Base-by-base conservation (phyloP, 306 rosid genomes). In the Astragalus glycyphyllos region DNA sequence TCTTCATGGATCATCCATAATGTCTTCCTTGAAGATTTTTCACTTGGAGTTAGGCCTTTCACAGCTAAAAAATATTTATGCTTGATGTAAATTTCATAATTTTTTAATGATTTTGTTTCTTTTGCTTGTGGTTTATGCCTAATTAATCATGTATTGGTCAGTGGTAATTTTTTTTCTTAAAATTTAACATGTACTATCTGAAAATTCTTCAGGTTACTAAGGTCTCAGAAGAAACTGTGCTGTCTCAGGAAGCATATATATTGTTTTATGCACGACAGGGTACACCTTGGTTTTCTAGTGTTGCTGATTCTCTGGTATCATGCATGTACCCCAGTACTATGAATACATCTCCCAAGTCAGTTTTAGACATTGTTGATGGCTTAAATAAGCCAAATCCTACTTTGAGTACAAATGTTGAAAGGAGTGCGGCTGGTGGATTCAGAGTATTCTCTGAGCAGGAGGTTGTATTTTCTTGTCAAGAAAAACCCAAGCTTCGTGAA, bases 221-320 rank as follows among this genome's bases (percentile, higher is more conserved):
- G 71, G 90, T 91, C 8, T 54, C 17, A 0, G 88, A 55, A 62
- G 91, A 85, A 8, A 73, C 15, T 47, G 97, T 89, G 55, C 83
- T 83, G 61, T 87, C 97, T 65, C 88, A 84, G 65, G 83, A 86
- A 73, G 99, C 96, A 9, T 94, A 94, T 80, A 91, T 94, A 68
- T 78, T 94, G 50, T 88, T 91, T 35, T 94, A 94, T 82, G 89
- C 89, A 11, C 85, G 48, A 79, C 78, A 85, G 78, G 92, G 90
- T 9, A 94, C 96, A 63, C 87, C 92, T 1, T 94, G 99, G 99
- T 46, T 84, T 62, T 86, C 85, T 4, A 85, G 77, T 53, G 62
- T 86, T 23, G 73, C 74, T 59, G 86, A 79, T 51, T 59, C 45
- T 60, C 55, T 14, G 37, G 72, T 32, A 15, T 75, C 73, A 4